Evolutionary conservation across 768 basidiomycete species (phyloP), one percentile per base, ranked within the genome.

Genomic region (Amanita rimosa): DNA sequence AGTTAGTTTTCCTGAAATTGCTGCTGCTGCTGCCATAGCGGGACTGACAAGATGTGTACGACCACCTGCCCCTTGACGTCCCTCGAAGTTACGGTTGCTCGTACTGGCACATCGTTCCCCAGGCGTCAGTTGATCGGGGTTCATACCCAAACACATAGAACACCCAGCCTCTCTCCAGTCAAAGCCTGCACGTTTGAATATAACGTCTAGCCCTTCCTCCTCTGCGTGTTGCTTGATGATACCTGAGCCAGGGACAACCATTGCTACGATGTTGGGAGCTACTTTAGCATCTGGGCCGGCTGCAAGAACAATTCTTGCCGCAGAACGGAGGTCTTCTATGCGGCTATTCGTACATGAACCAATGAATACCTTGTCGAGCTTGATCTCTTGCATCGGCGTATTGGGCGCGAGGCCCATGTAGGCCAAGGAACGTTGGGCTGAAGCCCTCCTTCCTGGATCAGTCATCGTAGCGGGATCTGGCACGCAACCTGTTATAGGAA

Each of bases 101-200:
- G 91, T 94, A 55, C 87, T 90, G 8, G 91, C 91, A 58, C 91
- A 94, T 38, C 91, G 83, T 59, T 84, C 75, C 11, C 85, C 82
- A 2, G 89, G 87, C 14, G 76, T 73, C 44, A 95, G 70, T 59
- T 92, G 88, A 65, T 95, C 91, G 10, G 90, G 87, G 65, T 95
- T 95, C 91, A 95, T 95, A 36, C 90, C 91, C 55, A 95, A 65
- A 67, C 91, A 95, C 91, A 95, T 95, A 13, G 91, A 95, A 61
- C 91, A 95, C 29, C 91, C 91, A 27, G 91, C 91, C 65, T 95
- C 91, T 45, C 91, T 78, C 91, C 91, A 94, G 59, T 95, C 91
- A 59, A 93, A 95, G 27, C 91, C 91, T 31, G 91, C 91, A 38
- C 85, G 83, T 61, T 81, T 87, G 72, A 95, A 90, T 56, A 94